Evolutionary conservation across 2,329 filamentous ascomycete species (phyloP).

Genomic region (Trichoderma polysporum): DNA sequence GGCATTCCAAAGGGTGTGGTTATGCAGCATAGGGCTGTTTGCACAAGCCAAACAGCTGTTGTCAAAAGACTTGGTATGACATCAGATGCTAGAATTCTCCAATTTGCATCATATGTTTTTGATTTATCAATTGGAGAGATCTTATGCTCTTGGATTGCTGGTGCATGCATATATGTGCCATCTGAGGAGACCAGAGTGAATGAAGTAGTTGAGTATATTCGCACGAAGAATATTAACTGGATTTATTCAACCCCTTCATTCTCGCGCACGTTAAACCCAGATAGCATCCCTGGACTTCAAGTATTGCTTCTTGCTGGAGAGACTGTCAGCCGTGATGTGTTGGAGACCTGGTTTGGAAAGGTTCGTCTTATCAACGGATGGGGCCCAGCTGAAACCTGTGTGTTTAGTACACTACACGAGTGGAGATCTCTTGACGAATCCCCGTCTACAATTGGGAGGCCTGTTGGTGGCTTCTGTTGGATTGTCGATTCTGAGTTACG

Average conservation of each 20-base stretch:
- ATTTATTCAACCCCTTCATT: slow-evolving; percentile 17
- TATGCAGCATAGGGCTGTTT: slow-evolving; percentile 20
- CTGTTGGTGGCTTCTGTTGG: slow-evolving; percentile 18
- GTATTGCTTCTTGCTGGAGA: slow-evolving; percentile 15
- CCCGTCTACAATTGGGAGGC: slow-evolving; percentile 8
- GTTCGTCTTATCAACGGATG: slow-evolving; percentile 18
- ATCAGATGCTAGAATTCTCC: background rate
- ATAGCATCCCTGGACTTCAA: slow-evolving; percentile 10
- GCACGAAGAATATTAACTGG: background rate
- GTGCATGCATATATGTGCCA: slow-evolving; percentile 20
- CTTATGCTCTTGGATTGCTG: background rate
- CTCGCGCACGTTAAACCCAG: slow-evolving; percentile 24
- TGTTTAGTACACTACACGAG: slow-evolving; percentile 12
- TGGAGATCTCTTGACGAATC: slow-evolving; percentile 2
- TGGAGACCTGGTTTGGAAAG: slow-evolving; percentile 14
- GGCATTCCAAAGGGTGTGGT: slow-evolving; percentile 22
- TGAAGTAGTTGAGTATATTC: slow-evolving; percentile 3
- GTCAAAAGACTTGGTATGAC: background rate
- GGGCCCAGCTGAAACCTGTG: slow-evolving; percentile 20
- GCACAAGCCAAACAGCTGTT: slow-evolving; percentile 12
- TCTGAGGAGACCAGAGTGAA: slow-evolving; percentile 15
- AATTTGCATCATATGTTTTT: slow-evolving; percentile 21
- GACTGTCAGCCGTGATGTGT: background rate
- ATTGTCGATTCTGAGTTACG: slow-evolving; percentile 4
- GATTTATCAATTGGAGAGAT: slow-evolving; percentile 18